Conservation (phyloP, 208 protist genomes). For the Naegleria fowleri region DNA sequence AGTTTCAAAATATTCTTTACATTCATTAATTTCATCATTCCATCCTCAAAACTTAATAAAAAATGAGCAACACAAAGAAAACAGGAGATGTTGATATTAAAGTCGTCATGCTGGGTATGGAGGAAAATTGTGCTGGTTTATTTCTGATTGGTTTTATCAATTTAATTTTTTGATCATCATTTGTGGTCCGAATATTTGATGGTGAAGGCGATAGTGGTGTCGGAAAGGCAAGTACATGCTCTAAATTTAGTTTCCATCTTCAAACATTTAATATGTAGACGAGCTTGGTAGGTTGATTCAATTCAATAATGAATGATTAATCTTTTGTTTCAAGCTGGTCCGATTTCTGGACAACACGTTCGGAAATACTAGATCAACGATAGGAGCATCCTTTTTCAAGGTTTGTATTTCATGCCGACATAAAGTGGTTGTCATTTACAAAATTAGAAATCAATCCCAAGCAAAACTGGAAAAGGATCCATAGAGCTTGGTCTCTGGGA, state of each 20-base stretch:
- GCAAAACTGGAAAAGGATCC: not conserved
- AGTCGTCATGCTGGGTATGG: not conserved
- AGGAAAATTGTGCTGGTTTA: not conserved
- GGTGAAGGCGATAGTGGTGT: not conserved
- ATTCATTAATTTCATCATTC: no score
- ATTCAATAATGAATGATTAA: no score
- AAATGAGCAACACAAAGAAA: not conserved
- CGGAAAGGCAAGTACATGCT: not conserved
- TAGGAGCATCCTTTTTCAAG: not conserved
- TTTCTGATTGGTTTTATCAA: not conserved
- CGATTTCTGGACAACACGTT: not conserved
- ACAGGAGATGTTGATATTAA: not conserved
- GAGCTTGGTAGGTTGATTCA: not conserved
- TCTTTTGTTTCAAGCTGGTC: no score
- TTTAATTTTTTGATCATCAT: no score
- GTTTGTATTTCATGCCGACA: no score
- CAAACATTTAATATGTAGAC: not conserved
- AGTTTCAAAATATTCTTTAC: no score
- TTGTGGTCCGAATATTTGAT: not conserved
- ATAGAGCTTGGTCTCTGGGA: conserved; percentile 5
- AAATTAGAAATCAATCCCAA: not conserved
- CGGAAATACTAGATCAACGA: not conserved
- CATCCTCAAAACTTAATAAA: not conserved
- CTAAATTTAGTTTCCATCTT: not conserved
- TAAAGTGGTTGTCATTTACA: not conserved